Conservation (phyloP, 129 eudicot species). For the Escallonia rubra region DNA sequence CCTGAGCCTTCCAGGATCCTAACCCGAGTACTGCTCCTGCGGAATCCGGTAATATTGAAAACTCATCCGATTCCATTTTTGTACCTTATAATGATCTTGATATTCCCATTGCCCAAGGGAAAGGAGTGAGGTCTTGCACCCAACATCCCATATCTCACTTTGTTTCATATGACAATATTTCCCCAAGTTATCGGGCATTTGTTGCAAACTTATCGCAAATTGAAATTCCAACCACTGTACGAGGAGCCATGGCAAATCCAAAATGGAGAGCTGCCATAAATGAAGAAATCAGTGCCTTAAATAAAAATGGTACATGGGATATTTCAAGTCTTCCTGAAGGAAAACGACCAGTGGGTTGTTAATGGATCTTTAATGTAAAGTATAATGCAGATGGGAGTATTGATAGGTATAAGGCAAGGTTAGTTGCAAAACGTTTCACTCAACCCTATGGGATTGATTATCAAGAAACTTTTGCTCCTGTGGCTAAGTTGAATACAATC, state of each 20-base stretch:
- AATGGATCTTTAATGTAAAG: slow-evolving; percentile 7
- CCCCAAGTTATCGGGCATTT: not conserved
- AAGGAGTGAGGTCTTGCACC: slow-evolving; percentile 1
- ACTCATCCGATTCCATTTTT: not conserved
- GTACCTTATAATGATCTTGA: not conserved
- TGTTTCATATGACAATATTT: not conserved
- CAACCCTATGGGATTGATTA: slow-evolving; percentile 4
- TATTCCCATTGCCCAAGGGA: not conserved
- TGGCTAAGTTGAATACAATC: not conserved
- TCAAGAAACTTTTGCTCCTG: slow-evolving; percentile 3
- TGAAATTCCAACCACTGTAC: not conserved
- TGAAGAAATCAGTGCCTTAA: not conserved
- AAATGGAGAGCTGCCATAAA: not conserved
- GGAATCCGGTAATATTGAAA: not conserved
- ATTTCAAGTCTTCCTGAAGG: not conserved
- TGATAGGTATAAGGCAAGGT: not conserved
- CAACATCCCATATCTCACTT: not conserved
- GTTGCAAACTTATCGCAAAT: not conserved
- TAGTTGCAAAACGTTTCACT: not conserved
- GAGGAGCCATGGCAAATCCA: not conserved
- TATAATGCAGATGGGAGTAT: not conserved
- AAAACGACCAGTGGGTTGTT: not conserved
- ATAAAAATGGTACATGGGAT: not conserved
- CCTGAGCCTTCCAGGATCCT: not conserved
- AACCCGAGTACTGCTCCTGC: not conserved